phyloP scores from a whole-genome alignment of 2,329 filamentous ascomycete species.

The Sclerotiophoma versabilis region DNA sequence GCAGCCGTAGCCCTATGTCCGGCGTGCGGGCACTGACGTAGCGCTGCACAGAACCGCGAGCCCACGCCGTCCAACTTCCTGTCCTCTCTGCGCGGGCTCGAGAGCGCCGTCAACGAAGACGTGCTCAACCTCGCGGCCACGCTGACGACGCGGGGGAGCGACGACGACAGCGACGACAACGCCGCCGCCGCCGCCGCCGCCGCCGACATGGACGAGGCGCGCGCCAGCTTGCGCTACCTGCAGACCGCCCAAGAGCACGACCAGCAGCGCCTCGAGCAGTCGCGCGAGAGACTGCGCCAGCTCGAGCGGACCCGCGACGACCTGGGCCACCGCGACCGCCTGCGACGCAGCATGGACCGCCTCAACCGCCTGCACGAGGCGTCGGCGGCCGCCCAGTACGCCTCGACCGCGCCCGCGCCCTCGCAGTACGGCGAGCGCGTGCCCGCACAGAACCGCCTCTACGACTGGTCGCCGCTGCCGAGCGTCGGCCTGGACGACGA shows the following conservation, averaged over 20 bases:
- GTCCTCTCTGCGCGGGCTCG: slow-evolving; percentile 55
- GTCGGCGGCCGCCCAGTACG: slow-evolving; percentile 1
- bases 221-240: slow-evolving; percentile 32
- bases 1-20: neutral
- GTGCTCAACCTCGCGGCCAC: slow-evolving; percentile 58
- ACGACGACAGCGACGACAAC: slow-evolving; percentile 48
- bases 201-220: slow-evolving; percentile 30
- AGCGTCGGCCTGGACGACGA: slow-evolving; percentile 2
- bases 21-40: slow-evolving; percentile 35
- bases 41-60: slow-evolving; percentile 36
- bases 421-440: slow-evolving; percentile 61
- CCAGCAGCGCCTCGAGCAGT: slow-evolving; percentile 27
- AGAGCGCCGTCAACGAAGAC: slow-evolving; percentile 53
- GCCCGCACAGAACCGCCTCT: slow-evolving; percentile 62
- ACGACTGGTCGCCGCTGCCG: slow-evolving; percentile 65
- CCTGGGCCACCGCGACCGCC: slow-evolving; percentile 49
- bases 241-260: slow-evolving; percentile 29
- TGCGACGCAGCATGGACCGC: slow-evolving; percentile 54
- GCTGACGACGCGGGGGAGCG: slow-evolving; percentile 54
- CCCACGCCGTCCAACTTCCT: slow-evolving; percentile 52
- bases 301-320: slow-evolving; percentile 37
- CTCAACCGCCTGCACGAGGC: slow-evolving; percentile 49
- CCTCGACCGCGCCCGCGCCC: neutral
- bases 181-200: neutral
- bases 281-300: slow-evolving; percentile 38